Evolutionary conservation across 2,329 filamentous ascomycete genomes (phyloP), one percentile per base, ranked within the genome.

Genomic region (Metarhizium brunneum): DNA sequence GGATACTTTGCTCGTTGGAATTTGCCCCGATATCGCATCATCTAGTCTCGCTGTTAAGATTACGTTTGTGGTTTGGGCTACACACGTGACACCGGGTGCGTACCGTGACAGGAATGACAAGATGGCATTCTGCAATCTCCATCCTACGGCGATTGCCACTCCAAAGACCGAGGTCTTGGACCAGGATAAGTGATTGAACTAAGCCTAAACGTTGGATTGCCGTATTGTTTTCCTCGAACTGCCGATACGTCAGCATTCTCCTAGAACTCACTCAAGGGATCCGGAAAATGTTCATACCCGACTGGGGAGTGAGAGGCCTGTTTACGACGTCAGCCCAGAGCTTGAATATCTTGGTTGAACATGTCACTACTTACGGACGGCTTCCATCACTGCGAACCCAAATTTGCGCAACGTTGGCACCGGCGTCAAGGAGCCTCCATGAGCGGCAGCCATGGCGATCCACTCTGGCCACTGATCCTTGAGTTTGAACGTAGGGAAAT

Each of bases 321-420:
- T n/a, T 2, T 2, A 16, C 42, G 3, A 38, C 10, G 35, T 16
- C 8, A 18, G 47, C 61, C 51, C 59, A 56, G 6, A 50, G 16
- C 29, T 30, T 32, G 14, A 2, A 4, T 4, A 38, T 14, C 29
- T 29, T 25, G 10, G 18, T 6, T 35, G 25, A n/a, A 49, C 53
- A 18, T 16, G 20, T 20, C 11, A 16, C 45, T n/a, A 68, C 64
- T 64, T 64, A 66, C 77, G 74, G 53, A 80, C 73, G 57, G 77
- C 75, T 61, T 81, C 78, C 61, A 79, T 76, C 4, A 81, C 64
- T 11, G 78, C 77, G 59, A 77, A 77, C 2, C 84, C 84, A 54
- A 87, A 82, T 61, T 82, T 84, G 30, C 81, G 76, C 42, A 87
- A 70, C 0, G 83, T 75, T 8, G 74, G 71, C 50, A 84, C 76